phyloP scores from a whole-genome alignment of 495 filamentous ascomycete species.

The Trichoderma gamsii region DNA sequence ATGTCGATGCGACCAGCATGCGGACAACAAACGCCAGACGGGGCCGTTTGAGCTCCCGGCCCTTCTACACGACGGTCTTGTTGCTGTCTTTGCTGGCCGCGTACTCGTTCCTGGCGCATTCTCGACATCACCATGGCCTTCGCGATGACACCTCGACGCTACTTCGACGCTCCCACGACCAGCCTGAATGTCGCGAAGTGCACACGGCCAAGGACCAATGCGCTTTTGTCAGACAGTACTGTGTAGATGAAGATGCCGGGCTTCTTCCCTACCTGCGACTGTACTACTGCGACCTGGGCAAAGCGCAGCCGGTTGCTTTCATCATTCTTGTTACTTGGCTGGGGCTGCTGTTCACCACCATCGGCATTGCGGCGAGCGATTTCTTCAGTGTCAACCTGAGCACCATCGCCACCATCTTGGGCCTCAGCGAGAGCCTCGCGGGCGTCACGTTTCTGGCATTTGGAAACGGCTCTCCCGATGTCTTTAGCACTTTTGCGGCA shows the following conservation, averaged over 20 bases:
- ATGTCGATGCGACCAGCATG: conserved; percentile 15
- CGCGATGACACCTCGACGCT: not conserved
- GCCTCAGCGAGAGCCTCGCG: conserved; percentile 91
- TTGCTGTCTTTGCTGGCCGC: conserved; percentile 34
- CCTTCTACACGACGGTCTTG: conserved; percentile 32
- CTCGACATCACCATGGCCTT: not conserved
- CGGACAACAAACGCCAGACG: conserved; percentile 13
- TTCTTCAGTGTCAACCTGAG: conserved; percentile 97
- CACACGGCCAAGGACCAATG: conserved; percentile 75
- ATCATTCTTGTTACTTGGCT: conserved; percentile 73
- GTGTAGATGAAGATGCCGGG: conserved; percentile 83
- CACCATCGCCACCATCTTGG: conserved; percentile 79
- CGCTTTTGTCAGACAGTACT: conserved; percentile 75
- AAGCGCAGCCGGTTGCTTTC: conserved; percentile 72
- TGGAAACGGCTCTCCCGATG: conserved; percentile 98
- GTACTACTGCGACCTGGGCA: conserved; percentile 77
- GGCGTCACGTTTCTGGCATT: conserved; percentile 97
- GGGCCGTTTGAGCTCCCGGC: conserved; percentile 27
- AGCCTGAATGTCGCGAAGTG: conserved; percentile 69
- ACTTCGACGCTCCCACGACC: conserved; percentile 18
- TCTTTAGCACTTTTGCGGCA: conserved; percentile 96
- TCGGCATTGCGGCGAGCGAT: conserved; percentile 97
- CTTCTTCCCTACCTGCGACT: conserved; percentile 82
- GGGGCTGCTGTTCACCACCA: conserved; percentile 87
- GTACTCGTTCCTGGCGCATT: conserved; percentile 25